Evolutionary conservation across 2,329 filamentous ascomycete genomes (phyloP), one percentile per base, ranked within the genome.

Genomic region (Colletotrichum simmondsii): DNA sequence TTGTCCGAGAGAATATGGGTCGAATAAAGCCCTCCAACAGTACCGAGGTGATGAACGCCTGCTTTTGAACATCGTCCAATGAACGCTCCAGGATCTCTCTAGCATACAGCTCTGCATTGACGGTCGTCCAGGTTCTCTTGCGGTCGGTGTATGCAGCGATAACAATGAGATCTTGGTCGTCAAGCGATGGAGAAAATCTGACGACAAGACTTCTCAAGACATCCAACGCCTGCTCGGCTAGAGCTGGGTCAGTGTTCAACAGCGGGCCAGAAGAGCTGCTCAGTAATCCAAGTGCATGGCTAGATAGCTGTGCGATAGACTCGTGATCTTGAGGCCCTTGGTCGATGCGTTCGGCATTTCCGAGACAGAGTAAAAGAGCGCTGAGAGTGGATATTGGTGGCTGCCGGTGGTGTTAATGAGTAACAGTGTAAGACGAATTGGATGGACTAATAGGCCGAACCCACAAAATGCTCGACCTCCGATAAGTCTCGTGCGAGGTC

Each of bases 1-100:
- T 88, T 19, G 88, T 85, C 71, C 86, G 87, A 32, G 87, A 86
- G 83, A 95, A 95, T 6, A 94, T 83, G 32, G 92, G 92, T 49
- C 91, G 91, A 63, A 95, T 86, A 77, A 91, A 91, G 77, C 84
- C 82, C 74, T 88, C 85, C 4, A 95, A 87, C 68, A 95, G 84
- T 52, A 86, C 82, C n/a, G 86, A 84, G 22, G 87, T 83, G 75
- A 91, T 83, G 75, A 91, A 87, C 4, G 73, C 28, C n/a, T 73
- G 30, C 64, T 78, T 24, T 16, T 58, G 70, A 0, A 72, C 65
- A 11, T 30, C 32, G 7, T 71, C 16, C 5, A 84, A 62, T 2
- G 81, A 77, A 2, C 74, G 24, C 1, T 77, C 56, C 5, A 88
- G 74, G 1, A 88, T 73, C 2, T 60, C 49, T 0, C 53, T 52